Conservation (phyloP, 2,329 filamentous ascomycete genomes). For the Coleophoma eucalyptorum region DNA sequence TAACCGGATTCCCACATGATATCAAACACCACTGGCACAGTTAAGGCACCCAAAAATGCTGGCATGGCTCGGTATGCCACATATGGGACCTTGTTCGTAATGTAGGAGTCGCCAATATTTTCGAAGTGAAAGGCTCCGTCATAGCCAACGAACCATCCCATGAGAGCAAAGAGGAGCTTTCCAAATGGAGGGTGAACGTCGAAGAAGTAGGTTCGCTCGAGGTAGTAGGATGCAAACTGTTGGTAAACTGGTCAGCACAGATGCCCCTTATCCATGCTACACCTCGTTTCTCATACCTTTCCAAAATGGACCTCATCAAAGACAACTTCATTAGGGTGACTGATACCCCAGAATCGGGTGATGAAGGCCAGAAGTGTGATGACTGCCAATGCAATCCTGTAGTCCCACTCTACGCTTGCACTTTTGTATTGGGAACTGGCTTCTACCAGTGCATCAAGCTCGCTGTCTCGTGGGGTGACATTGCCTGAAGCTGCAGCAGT, state of each 20-base stretch:
- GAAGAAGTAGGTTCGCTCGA: conserved; percentile 98
- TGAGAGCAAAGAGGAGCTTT: conserved; percentile 94
- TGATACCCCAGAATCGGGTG: conserved; percentile 95
- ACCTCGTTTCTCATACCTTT: conserved; percentile 64
- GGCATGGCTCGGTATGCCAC: conserved; percentile 93
- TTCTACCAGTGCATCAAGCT: conserved; percentile 48
- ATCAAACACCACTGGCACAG: conserved; percentile 87
- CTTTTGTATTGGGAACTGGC: conserved; percentile 32
- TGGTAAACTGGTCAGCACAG: conserved; percentile 7
- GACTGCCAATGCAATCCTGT: conserved; percentile 72
- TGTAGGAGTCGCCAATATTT: conserved; percentile 98
- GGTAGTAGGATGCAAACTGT: conserved; percentile 75
- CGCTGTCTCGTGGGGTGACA: conserved; percentile 30
- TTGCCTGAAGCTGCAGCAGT: conserved; percentile 18
- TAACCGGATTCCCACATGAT: conserved; percentile 99
- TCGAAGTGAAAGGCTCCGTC: conserved; percentile 98
- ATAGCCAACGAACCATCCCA: conserved; percentile 97
- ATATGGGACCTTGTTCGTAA: conserved; percentile 94
- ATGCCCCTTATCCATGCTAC: background rate
- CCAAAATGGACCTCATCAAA: conserved; percentile 99
- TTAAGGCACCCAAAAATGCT: conserved; percentile 85
- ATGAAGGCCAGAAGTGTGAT: conserved; percentile 83
- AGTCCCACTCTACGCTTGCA: conserved; percentile 69
- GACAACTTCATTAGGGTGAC: conserved; percentile 91
- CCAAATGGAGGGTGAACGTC: conserved; percentile 98